These are phyloP conservation scores for Basidiobolus meristosporus DNA, from an alignment of 371 early-diverging fungal genomes.

Conservation along the genomic window DNA sequence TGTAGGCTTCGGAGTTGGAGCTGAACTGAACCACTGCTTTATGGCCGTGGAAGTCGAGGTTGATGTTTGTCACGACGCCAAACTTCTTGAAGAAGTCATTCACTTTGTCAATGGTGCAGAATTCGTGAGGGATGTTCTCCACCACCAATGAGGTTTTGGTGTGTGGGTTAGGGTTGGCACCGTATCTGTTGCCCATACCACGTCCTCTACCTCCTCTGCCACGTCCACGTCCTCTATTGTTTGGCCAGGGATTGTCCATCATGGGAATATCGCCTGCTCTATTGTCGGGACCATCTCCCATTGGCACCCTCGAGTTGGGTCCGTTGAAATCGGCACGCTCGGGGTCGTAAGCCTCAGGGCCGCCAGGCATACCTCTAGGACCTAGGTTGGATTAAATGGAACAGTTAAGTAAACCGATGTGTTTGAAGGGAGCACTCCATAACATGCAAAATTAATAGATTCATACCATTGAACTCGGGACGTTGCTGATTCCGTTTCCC, in stretches of 20 bases:
- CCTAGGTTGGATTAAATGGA: no score
- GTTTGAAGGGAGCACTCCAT: conserved; percentile 9
- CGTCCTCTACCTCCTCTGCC: conserved; percentile 16
- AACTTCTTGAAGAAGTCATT: conserved; percentile 54
- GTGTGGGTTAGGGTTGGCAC: conserved; percentile 5
- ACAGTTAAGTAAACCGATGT: no score
- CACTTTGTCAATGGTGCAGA: conserved; percentile 34
- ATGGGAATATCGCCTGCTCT: no score
- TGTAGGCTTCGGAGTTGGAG: conserved; percentile 36
- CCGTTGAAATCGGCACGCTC: conserved; percentile 13
- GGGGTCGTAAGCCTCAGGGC: conserved; percentile 20
- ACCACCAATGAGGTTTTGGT: conserved; percentile 34
- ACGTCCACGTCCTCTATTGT: conserved; percentile 3
- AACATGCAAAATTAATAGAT: no score
- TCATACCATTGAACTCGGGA: no score
- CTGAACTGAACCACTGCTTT: conserved; percentile 48
- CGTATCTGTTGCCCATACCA: conserved; percentile 7
- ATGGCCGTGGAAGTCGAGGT: conserved; percentile 21
- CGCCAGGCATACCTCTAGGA: conserved; percentile 2
- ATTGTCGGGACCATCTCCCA: no score
- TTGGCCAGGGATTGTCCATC: no score
- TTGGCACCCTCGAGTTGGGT: no score
- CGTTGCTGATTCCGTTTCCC: no score
- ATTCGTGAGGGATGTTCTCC: conserved; percentile 54
- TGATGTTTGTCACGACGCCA: conserved; percentile 50